These are phyloP conservation scores for Trebouxia gelatinosa DNA, from an alignment of 163 green algal genomes.

Conservation along the genomic window DNA sequence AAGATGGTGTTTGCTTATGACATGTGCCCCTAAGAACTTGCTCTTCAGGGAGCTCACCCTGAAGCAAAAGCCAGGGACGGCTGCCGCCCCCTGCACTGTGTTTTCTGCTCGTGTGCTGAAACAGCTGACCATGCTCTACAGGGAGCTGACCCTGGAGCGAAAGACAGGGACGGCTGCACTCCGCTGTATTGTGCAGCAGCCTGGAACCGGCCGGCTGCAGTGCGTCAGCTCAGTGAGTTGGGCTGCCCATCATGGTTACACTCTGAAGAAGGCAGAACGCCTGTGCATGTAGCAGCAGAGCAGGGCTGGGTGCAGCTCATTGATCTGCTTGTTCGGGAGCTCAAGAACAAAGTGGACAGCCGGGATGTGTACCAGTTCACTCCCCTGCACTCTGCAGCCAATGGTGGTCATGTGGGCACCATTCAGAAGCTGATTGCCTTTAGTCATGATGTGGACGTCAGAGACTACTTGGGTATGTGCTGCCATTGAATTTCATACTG, in stretches of 20 bases:
- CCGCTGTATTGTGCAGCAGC: conserved; percentile 62
- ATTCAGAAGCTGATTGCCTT: conserved; percentile 52
- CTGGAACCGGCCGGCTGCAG: conserved; percentile 57
- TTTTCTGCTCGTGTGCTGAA: no score
- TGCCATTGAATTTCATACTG: no score
- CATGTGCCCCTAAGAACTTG: no score
- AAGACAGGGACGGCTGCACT: conserved; percentile 63
- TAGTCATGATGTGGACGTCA: conserved; percentile 47
- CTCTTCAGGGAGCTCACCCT: no score
- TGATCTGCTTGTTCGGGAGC: conserved; percentile 49
- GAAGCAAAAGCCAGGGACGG: no score
- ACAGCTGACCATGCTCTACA: no score
- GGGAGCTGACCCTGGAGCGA: conserved; percentile 31
- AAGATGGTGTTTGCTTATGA: no score
- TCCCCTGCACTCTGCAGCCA: conserved; percentile 61
- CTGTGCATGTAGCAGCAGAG: conserved; percentile 63
- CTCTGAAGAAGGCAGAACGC: conserved; percentile 48
- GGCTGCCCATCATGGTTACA: conserved; percentile 45
- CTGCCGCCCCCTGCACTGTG: no score
- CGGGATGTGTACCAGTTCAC: conserved; percentile 61
- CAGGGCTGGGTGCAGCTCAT: conserved; percentile 55
- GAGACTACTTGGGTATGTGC: conserved; percentile 52
- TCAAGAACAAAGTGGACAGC: conserved; percentile 56
- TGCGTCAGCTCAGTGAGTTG: conserved; percentile 46
- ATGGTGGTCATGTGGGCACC: conserved; percentile 54